Percentiles rank a stretch among this genome's conserved stretches.
Conservation (phyloP, 2,329 filamentous ascomycete species). For the Monosporascus sp. region DNA sequence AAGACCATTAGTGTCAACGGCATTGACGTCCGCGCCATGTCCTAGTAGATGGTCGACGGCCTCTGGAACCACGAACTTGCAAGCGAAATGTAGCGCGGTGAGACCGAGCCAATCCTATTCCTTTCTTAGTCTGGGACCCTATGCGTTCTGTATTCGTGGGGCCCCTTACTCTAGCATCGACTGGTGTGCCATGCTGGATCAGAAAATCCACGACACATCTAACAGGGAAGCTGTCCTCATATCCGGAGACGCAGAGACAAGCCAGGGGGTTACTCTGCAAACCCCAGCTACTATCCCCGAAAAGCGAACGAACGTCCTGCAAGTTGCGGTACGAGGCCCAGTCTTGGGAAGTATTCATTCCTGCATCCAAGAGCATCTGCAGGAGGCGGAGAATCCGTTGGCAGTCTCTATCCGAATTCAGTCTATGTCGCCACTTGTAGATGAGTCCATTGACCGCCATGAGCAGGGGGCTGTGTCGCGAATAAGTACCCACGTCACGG, state of each 20-base stretch:
- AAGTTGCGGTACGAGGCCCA: background rate
- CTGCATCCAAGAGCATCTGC: background rate
- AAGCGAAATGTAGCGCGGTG: background rate
- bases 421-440: too few relatives aligned
- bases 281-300: background rate
- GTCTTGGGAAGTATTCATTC: background rate
- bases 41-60: background rate
- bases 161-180: background rate
- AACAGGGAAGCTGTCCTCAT: background rate
- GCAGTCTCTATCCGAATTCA: too few relatives aligned
- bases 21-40: background rate
- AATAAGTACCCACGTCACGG: too few relatives aligned
- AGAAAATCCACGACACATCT: background rate
- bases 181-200: background rate
- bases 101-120: background rate
- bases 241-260: background rate
- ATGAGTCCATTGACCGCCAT: too few relatives aligned
- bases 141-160: background rate
- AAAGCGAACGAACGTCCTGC: too few relatives aligned
- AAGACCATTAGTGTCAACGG: background rate
- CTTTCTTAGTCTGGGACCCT: background rate
- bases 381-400: too few relatives aligned
- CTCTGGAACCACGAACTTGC: background rate
- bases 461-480: too few relatives aligned
- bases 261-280: background rate